Percentiles rank a stretch among this genome's conserved stretches.
Evolutionary conservation across 768 basidiomycete genomes (phyloP).

Genomic region (Termitomyces sp.): DNA sequence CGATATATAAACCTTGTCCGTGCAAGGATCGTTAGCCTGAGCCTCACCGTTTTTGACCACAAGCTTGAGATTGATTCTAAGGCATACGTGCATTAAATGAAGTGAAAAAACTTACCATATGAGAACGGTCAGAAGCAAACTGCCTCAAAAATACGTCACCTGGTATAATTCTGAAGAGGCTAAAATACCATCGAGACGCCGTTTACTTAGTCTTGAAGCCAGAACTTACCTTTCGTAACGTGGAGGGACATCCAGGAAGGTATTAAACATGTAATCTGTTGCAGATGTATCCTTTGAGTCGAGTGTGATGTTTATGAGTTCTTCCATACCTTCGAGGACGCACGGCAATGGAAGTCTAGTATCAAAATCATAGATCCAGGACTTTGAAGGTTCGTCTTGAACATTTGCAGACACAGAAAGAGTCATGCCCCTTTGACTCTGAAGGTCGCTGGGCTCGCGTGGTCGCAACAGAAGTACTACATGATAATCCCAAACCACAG

Average conservation of each 20-base stretch:
- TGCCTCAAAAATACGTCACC: slow-evolving; percentile 43
- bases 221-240: slow-evolving; percentile 42
- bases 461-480: slow-evolving; percentile 52
- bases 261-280: slow-evolving; percentile 39
- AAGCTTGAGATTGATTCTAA: slow-evolving; percentile 6
- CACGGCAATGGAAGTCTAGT: slow-evolving; percentile 47
- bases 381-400: background rate
- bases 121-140: slow-evolving; percentile 73
- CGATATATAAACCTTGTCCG: slow-evolving; percentile 26
- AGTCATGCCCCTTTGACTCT: background rate
- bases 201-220: background rate
- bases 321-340: slow-evolving; percentile 38
- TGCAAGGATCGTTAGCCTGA: background rate
- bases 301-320: background rate
- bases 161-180: slow-evolving; percentile 58
- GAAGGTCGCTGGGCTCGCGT: slow-evolving; percentile 5
- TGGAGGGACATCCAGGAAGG: slow-evolving; percentile 34
- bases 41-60: background rate
- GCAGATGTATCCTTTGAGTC: background rate
- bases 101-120: slow-evolving; percentile 47
- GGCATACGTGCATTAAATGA: background rate
- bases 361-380: slow-evolving; percentile 72
- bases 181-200: slow-evolving; percentile 18
- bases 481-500: slow-evolving; percentile 75
- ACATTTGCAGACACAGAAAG: background rate